Evolutionary conservation across 176 grass and related monocot species (phyloP).

Genomic region (Zea mays): Zm-B73-REFERENCE-NAM-5.0 NC_050100.1:76949001-76949500

Average conservation of each 20-base stretch:
- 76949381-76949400: neutral
- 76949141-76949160: slow-evolving; percentile 4
- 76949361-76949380: neutral
- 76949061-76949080: slow-evolving; percentile 8
- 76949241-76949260: neutral
- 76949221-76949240: neutral
- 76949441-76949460: neutral
- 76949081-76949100: slow-evolving; percentile 3
- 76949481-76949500: neutral
- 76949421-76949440: neutral
- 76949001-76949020: neutral
- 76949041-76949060: slow-evolving; percentile 11
- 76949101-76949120: neutral
- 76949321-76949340: slow-evolving; percentile 34
- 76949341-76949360: neutral
- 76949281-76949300: slow-evolving; percentile 14
- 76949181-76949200: neutral
- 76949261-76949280: slow-evolving; percentile 4
- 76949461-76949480: neutral
- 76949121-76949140: neutral
- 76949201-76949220: neutral
- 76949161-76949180: neutral
- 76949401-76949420: neutral
- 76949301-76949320: slow-evolving; percentile 13
- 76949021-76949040: neutral